Base-by-base conservation (phyloP, 2,329 filamentous ascomycete species). In the Amauroascus verrucosus region DNA sequence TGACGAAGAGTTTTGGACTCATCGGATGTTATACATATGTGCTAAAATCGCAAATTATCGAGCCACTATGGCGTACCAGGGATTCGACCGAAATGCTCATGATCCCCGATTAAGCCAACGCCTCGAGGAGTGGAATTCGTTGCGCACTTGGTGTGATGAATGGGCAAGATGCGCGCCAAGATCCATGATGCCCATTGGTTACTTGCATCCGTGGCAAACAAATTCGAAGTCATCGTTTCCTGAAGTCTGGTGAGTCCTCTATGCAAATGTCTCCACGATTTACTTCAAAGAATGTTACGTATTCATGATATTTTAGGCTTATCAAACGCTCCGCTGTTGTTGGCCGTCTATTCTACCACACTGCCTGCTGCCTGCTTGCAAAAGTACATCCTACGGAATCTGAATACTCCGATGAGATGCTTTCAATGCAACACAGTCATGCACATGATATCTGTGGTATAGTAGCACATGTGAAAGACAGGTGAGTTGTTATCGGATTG, bases 361-460 rank as follows among this genome's bases (percentile, higher is more conserved):
- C 87, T 0, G 83, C 86, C 20, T 84, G 91, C 70, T 85, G 86
- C 58, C 72, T 96, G 32, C 77, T 96, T 4, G 81, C 86, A 2
- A 86, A 91, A 60, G 83, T 83, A 20, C 85, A 95, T 65, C 90
- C 90, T 0, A 76, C 83, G 35, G 74, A 79, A 9, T 72, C 77
- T 6, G 76, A 80, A 35, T 73, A 74, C 16, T 75, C 77, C 1
- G 74, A 80, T 3, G 84, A 88, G 56, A 87, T 91, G 80, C 79
- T 78, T 45, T 75, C 78, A 3, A 77, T 86, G 63, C 83, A 86
- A 61, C 75, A 84, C 47, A 80, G 81, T 57, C 88, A 96, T 64
- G 85, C 88, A 0, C 84, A 86, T 60, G 84, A 90, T 65, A 84
- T 95, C 22, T 96, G 90, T 64, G 91, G 91, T 13, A 94, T 97